A percentile compares a stretch with the other conserved stretches of the same genome.
Conservation (phyloP, 768 basidiomycete genomes). For the Symmetrospora coprosmae region DNA sequence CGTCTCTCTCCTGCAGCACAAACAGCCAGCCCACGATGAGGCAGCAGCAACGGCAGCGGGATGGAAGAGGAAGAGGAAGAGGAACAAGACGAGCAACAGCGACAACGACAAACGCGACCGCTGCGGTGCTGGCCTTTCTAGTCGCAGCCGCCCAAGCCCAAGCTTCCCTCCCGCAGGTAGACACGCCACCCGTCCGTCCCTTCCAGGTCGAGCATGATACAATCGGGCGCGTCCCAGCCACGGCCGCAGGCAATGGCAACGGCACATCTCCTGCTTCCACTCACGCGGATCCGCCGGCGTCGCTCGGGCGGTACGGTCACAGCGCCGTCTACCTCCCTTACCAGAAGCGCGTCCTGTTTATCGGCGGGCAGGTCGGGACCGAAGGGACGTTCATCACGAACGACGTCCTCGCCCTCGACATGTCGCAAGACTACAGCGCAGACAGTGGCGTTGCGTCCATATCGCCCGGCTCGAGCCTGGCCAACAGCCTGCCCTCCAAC, state of each 20-base stretch:
- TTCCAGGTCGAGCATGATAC: neutral
- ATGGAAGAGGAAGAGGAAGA: no score
- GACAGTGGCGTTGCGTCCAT: neutral
- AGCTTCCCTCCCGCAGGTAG: no score
- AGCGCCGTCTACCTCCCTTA: conserved; percentile 22
- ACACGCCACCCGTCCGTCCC: neutral
- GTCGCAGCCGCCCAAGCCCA: no score
- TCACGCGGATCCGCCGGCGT: neutral
- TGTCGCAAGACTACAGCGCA: conserved; percentile 18
- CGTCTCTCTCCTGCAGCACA: no score
- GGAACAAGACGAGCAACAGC: neutral
- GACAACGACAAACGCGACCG: neutral
- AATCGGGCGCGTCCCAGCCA: conserved; percentile 4
- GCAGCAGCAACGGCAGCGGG: no score
- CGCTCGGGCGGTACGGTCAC: conserved; percentile 28
- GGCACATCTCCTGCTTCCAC: conserved; percentile 25
- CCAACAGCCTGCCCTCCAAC: no score
- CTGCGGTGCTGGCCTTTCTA: no score
- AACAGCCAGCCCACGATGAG: no score
- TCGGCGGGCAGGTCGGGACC: conserved; percentile 27
- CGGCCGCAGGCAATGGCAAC: conserved; percentile 34
- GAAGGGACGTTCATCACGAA: conserved; percentile 20
- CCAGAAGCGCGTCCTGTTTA: conserved; percentile 16
- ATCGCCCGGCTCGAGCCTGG: no score
- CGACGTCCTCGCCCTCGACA: conserved; percentile 24